A percentile compares a stretch with the other conserved stretches of the same genome.
Evolutionary conservation across 805 yeast genomes (phyloP).

Genomic region (Barnettozyma pratensis): DNA sequence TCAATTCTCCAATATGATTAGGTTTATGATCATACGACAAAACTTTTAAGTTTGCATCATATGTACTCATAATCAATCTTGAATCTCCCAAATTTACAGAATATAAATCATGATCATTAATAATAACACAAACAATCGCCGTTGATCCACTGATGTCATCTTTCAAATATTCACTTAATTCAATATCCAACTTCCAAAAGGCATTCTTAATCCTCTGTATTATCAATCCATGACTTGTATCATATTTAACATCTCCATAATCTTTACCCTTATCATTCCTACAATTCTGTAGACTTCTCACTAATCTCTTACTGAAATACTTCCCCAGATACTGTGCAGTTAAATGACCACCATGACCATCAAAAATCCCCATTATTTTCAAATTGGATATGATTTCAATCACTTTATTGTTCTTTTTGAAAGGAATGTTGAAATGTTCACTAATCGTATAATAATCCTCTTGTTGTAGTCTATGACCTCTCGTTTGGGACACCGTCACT

Average conservation of each 20-base stretch:
- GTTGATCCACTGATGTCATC: constrained; percentile 47
- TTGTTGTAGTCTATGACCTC: constrained; percentile 69
- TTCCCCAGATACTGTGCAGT: constrained; percentile 50
- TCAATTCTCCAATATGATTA: constrained; percentile 87
- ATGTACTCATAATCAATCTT: constrained; percentile 47
- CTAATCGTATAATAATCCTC: constrained; percentile 69
- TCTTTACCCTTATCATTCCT: neutral
- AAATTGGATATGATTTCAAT: constrained; percentile 17
- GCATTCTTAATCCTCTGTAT: constrained; percentile 36
- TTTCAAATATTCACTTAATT: constrained; percentile 33
- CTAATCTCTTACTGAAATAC: constrained; percentile 22
- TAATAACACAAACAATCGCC: constrained; percentile 40
- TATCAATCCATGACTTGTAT: constrained; percentile 30
- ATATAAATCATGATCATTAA: constrained; percentile 40
- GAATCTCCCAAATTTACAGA: constrained; percentile 79
- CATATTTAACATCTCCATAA: constrained; percentile 12
- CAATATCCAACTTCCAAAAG: constrained; percentile 41
- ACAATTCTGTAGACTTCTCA: constrained; percentile 4
- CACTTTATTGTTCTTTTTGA: constrained; percentile 18
- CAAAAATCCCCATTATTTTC: constrained; percentile 66
- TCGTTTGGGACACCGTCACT: constrained; percentile 70
- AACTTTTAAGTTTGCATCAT: constrained; percentile 48
- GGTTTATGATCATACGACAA: constrained; percentile 87
- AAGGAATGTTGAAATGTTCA: constrained; percentile 32
- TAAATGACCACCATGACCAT: constrained; percentile 76